These are phyloP conservation scores for Leishmania aethiopica DNA, from an alignment of 208 protist species.

Conservation along the genomic window DNA sequence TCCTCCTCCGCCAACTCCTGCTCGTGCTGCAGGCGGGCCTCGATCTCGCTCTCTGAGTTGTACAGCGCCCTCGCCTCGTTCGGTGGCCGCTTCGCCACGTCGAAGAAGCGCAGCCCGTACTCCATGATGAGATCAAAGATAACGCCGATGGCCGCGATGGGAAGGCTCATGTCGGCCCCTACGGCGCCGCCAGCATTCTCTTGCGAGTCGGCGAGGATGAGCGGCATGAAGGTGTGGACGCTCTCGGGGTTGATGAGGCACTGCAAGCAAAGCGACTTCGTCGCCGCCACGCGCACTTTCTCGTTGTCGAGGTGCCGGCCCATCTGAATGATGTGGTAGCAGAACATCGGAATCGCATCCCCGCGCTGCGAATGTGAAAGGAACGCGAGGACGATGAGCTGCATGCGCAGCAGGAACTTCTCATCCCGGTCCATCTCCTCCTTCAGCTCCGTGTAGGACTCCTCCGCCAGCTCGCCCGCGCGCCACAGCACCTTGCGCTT, in stretches of 20 bases:
- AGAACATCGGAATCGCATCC: conserved; percentile 76
- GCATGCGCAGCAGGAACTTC: conserved; percentile 91
- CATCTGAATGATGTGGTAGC: conserved; percentile 88
- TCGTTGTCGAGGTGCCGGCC: conserved; percentile 80
- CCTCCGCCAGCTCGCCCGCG: conserved; percentile 45
- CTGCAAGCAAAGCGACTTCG: conserved; percentile 76
- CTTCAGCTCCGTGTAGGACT: conserved; percentile 67
- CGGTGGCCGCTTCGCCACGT: conserved; percentile 23
- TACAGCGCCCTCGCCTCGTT: conserved; percentile 22
- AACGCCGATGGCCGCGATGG: conserved; percentile 71
- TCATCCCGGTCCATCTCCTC: conserved; percentile 88
- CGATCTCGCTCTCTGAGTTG: conserved; percentile 39
- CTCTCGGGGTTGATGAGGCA: conserved; percentile 87
- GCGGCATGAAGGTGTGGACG: conserved; percentile 91
- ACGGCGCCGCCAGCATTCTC: conserved; percentile 22
- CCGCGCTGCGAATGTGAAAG: conserved; percentile 82
- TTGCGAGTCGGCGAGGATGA: conserved; percentile 72
- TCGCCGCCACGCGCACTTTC: conserved; percentile 74
- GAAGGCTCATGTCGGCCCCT: conserved; percentile 35
- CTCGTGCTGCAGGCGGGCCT: conserved; percentile 76
- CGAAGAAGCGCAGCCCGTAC: conserved; percentile 90
- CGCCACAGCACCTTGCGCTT: conserved; percentile 57
- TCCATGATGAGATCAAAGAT: conserved; percentile 87
- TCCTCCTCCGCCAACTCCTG: conserved; percentile 77
- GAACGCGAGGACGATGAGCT: conserved; percentile 85